These are phyloP conservation scores for Hanseniaspora gamundiae DNA, from an alignment of 1,139 yeast genomes.

Conservation along the genomic window DNA sequence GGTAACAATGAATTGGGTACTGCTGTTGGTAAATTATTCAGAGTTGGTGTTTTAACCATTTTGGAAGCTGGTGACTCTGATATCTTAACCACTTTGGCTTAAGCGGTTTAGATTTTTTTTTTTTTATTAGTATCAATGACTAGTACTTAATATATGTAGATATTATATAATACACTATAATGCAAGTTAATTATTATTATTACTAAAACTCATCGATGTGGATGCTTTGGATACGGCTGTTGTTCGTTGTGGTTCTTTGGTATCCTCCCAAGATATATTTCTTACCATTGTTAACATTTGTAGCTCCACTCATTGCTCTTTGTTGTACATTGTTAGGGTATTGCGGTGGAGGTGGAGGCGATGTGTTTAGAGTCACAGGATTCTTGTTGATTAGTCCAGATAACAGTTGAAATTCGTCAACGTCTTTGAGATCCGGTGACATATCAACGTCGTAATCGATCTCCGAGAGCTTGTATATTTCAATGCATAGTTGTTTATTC, in stretches of 20 bases:
- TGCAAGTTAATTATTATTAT: not conserved
- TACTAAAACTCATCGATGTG: conserved; percentile 22
- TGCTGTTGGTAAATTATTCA: conserved; percentile 99
- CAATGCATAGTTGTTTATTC: too few species aligned
- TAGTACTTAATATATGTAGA: not conserved
- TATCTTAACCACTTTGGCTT: conserved; percentile 47
- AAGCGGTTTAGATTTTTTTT: conserved; percentile 9
- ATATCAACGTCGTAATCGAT: too few species aligned
- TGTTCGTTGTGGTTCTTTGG: conserved; percentile 17
- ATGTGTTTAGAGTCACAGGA: conserved; percentile 15
- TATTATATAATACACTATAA: not conserved
- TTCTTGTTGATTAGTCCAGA: not conserved
- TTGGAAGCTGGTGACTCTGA: conserved; percentile 99
- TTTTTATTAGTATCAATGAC: not conserved
- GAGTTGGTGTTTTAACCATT: conserved; percentile 95
- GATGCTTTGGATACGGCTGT: conserved; percentile 24
- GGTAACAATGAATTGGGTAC: conserved; percentile 99
- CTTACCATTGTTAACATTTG: conserved; percentile 17
- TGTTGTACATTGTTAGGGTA: not conserved
- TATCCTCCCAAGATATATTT: conserved; percentile 25
- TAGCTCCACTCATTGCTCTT: not conserved
- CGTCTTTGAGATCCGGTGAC: too few species aligned
- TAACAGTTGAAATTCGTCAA: not conserved
- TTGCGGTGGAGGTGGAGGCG: too few species aligned
- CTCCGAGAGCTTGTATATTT: too few species aligned